Base-by-base conservation (phyloP, 2,329 filamentous ascomycete species). In the Geosmithia putterillii region DNA sequence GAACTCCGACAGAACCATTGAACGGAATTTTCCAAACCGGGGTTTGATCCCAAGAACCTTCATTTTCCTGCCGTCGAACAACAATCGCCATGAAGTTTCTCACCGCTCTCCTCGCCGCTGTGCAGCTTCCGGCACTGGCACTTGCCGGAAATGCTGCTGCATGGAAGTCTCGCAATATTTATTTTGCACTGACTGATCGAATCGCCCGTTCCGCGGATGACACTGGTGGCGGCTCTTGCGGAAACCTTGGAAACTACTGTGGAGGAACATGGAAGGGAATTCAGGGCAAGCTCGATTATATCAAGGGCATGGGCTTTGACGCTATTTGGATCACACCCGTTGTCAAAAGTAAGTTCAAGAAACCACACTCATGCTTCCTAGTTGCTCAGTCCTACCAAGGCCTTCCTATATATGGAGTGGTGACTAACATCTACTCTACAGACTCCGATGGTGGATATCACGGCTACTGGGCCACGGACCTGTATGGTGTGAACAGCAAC, bases 231-330 rank as follows among this genome's bases (percentile, higher is more conserved):
- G 59, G 56, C 20, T 45, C 59, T 1, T 74, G 71, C 50, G 51
- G 59, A 8, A 51, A 61, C 34, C 57, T 67, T 17, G 51, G 57
- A 20, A 54, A 56, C 20, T 81, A 79, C 57, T 82, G 79, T 49
- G 76, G 76, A 36, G 79, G 79, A 15, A 76, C 72, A 1, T 83
- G 73, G 53, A 57, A 63, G 42, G 79, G 79, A 6, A 64, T 82
- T 25, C 65, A 71, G 49, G 66, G 72, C 47, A 67, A 74, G 47
- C 66, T 81, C 36, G 76, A 80, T 55, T 81, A 81, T 54, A 80
- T 81, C 54, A 65, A 75, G 52, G 67, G 67, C 41, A 74, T 79
- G 69, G 74, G 74, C 21, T 78, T 77, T 48, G 70, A 71, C 44
- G 74, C 74, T 35, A 61, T 76, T 40, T 72, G 73, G 70, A 76